Evolutionary conservation across 2,329 filamentous ascomycete genomes (phyloP).

Genomic region (Penicillium sp.): DNA sequence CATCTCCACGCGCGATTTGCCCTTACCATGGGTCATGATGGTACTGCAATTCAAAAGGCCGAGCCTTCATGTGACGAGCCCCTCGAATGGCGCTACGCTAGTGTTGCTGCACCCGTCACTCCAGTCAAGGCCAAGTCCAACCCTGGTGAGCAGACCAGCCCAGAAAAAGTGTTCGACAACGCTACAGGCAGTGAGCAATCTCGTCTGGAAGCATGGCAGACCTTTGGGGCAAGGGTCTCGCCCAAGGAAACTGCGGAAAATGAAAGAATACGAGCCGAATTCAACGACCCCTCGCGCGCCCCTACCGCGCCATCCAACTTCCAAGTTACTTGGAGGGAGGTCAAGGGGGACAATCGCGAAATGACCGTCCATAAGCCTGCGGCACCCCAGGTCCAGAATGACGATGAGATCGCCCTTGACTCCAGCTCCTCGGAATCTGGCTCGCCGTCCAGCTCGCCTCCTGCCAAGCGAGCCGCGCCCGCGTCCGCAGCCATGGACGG

Average conservation of each 20-base stretch:
- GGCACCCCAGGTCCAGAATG: conserved; percentile 49
- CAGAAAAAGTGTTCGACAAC: neutral
- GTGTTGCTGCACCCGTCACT: neutral
- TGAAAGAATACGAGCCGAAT: neutral
- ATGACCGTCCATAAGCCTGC: neutral
- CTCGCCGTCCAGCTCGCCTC: neutral
- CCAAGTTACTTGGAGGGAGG: neutral
- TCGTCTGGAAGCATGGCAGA: neutral
- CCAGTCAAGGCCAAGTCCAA: conserved; percentile 2
- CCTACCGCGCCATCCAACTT: neutral
- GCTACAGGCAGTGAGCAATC: neutral
- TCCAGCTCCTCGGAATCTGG: conserved; percentile 18
- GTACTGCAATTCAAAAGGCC: neutral
- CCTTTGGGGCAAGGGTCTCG: neutral
- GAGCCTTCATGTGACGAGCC: neutral
- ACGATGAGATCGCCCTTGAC: conserved; percentile 46
- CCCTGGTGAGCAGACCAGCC: neutral
- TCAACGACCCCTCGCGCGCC: neutral
- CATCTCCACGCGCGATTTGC: conserved; percentile 89
- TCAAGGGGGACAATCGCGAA: neutral
- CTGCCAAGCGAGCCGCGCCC: neutral
- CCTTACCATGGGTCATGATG: conserved; percentile 57
- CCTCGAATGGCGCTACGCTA: conserved; percentile 5
- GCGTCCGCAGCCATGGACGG: neutral
- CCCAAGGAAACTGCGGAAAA: neutral